Percentiles rank a stretch among this genome's conserved stretches.
phyloP scores from a whole-genome alignment of 2,329 filamentous ascomycete species.

The Seiridium cupressi region DNA sequence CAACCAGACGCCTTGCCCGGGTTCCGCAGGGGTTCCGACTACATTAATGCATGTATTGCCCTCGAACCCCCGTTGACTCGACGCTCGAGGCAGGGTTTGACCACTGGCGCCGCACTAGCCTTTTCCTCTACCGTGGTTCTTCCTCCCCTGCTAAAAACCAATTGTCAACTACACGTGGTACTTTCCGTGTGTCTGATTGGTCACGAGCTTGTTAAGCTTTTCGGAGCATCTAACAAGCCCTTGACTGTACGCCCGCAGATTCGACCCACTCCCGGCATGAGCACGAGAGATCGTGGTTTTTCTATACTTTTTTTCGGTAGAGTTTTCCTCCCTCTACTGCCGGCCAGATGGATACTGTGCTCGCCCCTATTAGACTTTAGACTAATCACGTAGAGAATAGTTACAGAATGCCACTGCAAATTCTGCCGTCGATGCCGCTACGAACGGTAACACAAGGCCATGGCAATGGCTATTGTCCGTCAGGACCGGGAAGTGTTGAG shows the following conservation, averaged over 20 bases:
- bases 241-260: not conserved
- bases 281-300: not conserved
- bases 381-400: too few relatives aligned
- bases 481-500: not conserved
- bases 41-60: too few relatives aligned
- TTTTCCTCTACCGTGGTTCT: not conserved
- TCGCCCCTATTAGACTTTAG: too few relatives aligned
- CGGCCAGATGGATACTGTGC: too few relatives aligned
- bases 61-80: too few relatives aligned
- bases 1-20: not conserved
- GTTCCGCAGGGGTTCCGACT: too few relatives aligned
- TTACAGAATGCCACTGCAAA: too few relatives aligned
- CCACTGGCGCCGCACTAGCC: not conserved
- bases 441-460: too few relatives aligned
- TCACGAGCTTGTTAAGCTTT: not conserved
- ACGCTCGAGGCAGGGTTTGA: too few relatives aligned
- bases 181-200: conserved; percentile 2
- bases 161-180: conserved; percentile 9
- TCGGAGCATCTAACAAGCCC: not conserved
- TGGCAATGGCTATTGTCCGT: not conserved
- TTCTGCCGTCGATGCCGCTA: too few relatives aligned
- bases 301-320: not conserved
- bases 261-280: not conserved
- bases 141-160: not conserved
- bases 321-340: too few relatives aligned